phyloP scores from a whole-genome alignment of 352 stramenopile genomes.

The Phytophthora quininea region DNA sequence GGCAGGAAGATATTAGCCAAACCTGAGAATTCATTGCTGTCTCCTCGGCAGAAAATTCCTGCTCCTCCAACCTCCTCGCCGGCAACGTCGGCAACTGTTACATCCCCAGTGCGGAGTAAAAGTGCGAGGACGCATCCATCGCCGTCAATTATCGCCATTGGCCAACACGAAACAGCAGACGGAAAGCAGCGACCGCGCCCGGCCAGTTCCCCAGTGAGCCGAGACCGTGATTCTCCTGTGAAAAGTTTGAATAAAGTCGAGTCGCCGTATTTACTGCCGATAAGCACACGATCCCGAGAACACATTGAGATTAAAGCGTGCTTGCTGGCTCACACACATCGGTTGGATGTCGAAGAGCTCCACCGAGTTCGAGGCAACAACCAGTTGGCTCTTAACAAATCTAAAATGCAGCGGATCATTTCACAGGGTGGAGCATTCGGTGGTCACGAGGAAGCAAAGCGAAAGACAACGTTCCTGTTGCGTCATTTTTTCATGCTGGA shows the following conservation, averaged over 20 bases:
- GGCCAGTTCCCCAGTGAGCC: slow-evolving; percentile 16
- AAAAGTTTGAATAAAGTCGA: slow-evolving; percentile 6
- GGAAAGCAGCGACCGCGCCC: slow-evolving; percentile 8
- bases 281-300: slow-evolving; percentile 41
- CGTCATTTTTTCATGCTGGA: slow-evolving; percentile 75
- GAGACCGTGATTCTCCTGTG: slow-evolving; percentile 5
- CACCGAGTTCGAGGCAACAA: slow-evolving; percentile 47
- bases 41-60: slow-evolving; percentile 24
- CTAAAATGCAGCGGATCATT: slow-evolving; percentile 53
- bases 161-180: neutral
- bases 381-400: slow-evolving; percentile 40
- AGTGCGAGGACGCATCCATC: slow-evolving; percentile 15
- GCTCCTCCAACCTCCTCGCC: neutral
- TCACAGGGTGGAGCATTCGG: slow-evolving; percentile 39
- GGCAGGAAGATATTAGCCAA: slow-evolving; percentile 10
- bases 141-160: slow-evolving; percentile 5
- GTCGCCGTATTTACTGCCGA: slow-evolving; percentile 22
- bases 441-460: slow-evolving; percentile 57
- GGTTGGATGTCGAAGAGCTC: slow-evolving; percentile 63
- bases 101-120: slow-evolving; percentile 31
- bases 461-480: slow-evolving; percentile 75
- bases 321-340: slow-evolving; percentile 68
- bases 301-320: slow-evolving; percentile 76
- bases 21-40: slow-evolving; percentile 15
- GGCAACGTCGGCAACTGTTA: slow-evolving; percentile 5